Base-by-base conservation (phyloP, 2,329 filamentous ascomycete species). In the Cercospora sp. region DNA sequence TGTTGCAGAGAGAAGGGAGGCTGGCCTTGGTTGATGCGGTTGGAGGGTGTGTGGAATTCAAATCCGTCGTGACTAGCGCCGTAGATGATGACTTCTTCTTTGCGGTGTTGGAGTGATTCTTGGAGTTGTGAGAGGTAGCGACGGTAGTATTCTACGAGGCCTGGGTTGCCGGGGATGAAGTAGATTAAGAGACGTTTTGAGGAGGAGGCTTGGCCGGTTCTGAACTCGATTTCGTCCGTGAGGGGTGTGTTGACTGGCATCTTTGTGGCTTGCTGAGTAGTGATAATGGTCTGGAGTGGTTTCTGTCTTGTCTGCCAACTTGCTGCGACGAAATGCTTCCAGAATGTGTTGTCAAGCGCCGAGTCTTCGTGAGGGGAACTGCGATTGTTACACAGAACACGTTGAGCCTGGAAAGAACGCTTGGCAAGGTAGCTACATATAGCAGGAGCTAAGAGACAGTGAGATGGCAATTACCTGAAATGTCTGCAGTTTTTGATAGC, bases 121-220 rank as follows among this genome's bases (percentile, higher is more conserved):
- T 87, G 83, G 2, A 93, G 80, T 13, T 84, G 81, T 0, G 81
- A 81, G 10, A 93, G 82, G 78, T 93, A 94, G 42, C 86, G 83
- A 66, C 80, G 81, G 79, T 94, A 94, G 83, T 91, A 94, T 65
- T 85, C 86, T 61, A 93, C 86, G 18, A 93, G 82, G 5, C 91
- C 91, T 5, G 91, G 91, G 72, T 94, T 94, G 20, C 91, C 91
- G 30, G 90, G 87, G 48, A 94, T 84, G 78, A 92, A 90, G 81
- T 88, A 93, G 72, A 94, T 81, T 60, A 93, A 85, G 5, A 77
- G 51, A 33, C 53, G 57, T 16, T 58, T 60, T 26, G 18, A 8
- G 48, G 26, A 31, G 9, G 7, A 30, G 36, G 12, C 10, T 13
- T 53, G 23, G 26, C 64, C 58, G 3, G 10, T 60, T 53, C 42